phyloP scores from a whole-genome alignment of 192 early-diverging fungal species.

The Coemansia sp. region DNA sequence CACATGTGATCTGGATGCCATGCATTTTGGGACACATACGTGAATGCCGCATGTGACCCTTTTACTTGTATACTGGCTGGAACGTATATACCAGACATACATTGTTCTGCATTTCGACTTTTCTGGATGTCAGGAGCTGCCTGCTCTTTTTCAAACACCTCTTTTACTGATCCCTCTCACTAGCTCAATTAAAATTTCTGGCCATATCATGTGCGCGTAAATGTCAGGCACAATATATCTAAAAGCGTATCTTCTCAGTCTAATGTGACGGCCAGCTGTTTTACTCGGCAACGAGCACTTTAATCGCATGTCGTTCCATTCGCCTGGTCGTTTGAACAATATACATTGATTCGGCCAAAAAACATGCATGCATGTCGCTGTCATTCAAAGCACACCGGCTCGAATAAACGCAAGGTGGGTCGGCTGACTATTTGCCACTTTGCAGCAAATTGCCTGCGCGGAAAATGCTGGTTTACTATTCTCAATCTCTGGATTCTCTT shows the following conservation, averaged over 20 bases:
- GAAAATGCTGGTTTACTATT: background rate
- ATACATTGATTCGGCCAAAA: constrained; percentile 1
- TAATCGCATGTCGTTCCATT: constrained; percentile 1
- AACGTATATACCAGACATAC: background rate
- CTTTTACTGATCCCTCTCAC: background rate
- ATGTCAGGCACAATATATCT: constrained; percentile 4
- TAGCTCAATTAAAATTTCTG: background rate
- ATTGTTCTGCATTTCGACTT: background rate
- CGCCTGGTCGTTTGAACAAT: background rate
- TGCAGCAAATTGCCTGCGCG: background rate
- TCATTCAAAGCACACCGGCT: background rate
- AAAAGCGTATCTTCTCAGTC: background rate
- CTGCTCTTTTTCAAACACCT: background rate
- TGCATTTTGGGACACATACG: constrained; percentile 1
- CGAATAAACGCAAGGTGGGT: background rate
- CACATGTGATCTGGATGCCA: constrained; percentile 2
- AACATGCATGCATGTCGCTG: background rate
- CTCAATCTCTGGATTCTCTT: constrained; percentile 1
- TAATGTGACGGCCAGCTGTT: background rate
- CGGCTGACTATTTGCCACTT: background rate
- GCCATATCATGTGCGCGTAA: background rate
- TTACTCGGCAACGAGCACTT: background rate
- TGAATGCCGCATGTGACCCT: background rate
- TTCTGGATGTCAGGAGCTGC: background rate
- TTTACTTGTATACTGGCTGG: too few species aligned